These are phyloP conservation scores for Fermentozyma sake DNA, from an alignment of 1,139 yeast genomes.

Conservation along the genomic window DNA sequence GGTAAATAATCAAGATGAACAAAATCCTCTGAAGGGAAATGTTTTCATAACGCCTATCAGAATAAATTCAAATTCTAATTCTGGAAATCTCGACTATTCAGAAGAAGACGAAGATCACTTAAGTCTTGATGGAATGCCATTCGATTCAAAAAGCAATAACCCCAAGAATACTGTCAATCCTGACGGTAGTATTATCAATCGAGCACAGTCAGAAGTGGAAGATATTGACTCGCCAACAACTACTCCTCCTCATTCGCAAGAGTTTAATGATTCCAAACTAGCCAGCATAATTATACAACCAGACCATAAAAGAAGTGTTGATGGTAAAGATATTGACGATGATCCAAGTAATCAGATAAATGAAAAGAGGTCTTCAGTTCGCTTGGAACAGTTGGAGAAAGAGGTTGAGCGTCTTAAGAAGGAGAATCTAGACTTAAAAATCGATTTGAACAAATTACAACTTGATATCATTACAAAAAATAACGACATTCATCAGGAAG, in stretches of 20 bases:
- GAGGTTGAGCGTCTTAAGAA: slow-evolving; percentile 10
- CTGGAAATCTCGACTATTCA: slow-evolving; percentile 5
- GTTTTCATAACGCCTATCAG: slow-evolving; percentile 8
- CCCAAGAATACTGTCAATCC: slow-evolving; percentile 7
- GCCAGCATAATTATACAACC: slow-evolving; percentile 1
- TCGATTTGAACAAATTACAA: slow-evolving; percentile 12
- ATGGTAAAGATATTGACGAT: too few species aligned
- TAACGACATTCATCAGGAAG: too few species aligned
- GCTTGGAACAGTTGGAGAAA: slow-evolving; percentile 2
- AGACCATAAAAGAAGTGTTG: too few species aligned
- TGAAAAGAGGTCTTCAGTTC: slow-evolving; percentile 2
- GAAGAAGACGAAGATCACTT: slow-evolving; percentile 8
- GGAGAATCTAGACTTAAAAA: slow-evolving; percentile 14
- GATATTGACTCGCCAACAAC: slow-evolving; percentile 16
- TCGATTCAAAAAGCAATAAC: slow-evolving; percentile 3
- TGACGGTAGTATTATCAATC: slow-evolving; percentile 7
- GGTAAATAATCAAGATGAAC: not conserved
- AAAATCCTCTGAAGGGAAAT: slow-evolving; percentile 1
- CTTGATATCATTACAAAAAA: too few species aligned
- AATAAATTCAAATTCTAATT: slow-evolving; percentile 8
- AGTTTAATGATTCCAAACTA: slow-evolving; percentile 9
- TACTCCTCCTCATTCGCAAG: slow-evolving; percentile 24
- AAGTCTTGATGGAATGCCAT: slow-evolving; percentile 7
- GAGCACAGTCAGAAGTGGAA: slow-evolving; percentile 4
- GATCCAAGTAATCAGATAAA: too few species aligned